These are phyloP conservation scores for Yamadazyma kanchanaburiensis DNA, from an alignment of 1,139 yeast species.

Conservation along the genomic window DNA sequence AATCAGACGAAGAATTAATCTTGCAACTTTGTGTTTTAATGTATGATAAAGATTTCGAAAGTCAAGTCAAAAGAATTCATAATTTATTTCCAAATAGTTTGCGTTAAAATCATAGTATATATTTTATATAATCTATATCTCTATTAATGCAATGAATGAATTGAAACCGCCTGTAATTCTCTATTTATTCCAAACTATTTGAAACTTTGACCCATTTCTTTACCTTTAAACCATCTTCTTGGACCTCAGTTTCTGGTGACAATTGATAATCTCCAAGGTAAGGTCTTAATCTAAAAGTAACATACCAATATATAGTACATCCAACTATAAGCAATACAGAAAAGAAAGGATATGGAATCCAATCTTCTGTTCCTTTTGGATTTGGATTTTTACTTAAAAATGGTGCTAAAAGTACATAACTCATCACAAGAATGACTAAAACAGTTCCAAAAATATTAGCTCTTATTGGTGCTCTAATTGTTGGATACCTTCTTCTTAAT, in stretches of 20 bases:
- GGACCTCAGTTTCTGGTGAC: conserved; percentile 30
- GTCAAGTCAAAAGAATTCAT: neutral
- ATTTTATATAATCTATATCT: no score
- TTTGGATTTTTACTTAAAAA: conserved; percentile 40
- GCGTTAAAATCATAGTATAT: no score
- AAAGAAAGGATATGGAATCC: conserved; percentile 53
- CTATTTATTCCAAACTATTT: neutral
- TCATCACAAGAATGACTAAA: conserved; percentile 35
- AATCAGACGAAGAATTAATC: neutral
- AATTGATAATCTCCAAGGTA: conserved; percentile 39
- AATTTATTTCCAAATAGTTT: no score
- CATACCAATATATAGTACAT: conserved; percentile 47
- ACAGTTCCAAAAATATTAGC: conserved; percentile 45
- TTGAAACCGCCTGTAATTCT: no score
- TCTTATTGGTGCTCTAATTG: conserved; percentile 45
- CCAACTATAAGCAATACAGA: conserved; percentile 29
- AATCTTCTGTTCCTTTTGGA: conserved; percentile 36
- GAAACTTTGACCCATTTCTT: conserved; percentile 42
- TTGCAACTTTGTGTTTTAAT: neutral
- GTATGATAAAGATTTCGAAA: neutral
- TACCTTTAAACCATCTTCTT: conserved; percentile 54
- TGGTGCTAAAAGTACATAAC: conserved; percentile 46
- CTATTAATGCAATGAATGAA: neutral
- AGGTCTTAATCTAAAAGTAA: conserved; percentile 46
- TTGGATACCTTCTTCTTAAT: conserved; percentile 44